Evolutionary conservation across 306 rosid genomes (phyloP).

Genomic region (Argentina anserina): DNA sequence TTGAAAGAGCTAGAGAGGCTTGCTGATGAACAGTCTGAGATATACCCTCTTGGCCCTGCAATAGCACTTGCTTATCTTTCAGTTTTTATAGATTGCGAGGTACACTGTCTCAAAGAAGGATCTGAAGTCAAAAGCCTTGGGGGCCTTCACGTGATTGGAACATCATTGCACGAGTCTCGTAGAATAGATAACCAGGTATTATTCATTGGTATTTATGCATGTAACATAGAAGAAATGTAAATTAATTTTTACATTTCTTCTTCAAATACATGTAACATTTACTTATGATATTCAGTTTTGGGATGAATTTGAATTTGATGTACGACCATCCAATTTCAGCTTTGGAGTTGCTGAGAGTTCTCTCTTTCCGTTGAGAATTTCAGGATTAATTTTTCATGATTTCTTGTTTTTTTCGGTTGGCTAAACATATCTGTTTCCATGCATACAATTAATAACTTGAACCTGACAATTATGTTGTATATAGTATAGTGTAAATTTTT

Average conservation of each 20-base stretch:
- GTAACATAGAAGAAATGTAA: too few species aligned
- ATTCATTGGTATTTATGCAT: not conserved
- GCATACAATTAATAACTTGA: not conserved
- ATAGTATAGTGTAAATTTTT: not conserved
- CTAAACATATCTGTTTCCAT: not conserved
- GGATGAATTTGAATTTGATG: not conserved
- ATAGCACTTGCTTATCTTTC: slow-evolving; percentile 79
- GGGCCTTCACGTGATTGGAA: slow-evolving; percentile 95
- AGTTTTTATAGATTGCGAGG: slow-evolving; percentile 82
- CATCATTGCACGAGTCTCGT: slow-evolving; percentile 93
- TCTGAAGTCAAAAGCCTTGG: slow-evolving; percentile 88
- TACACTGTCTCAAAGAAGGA: slow-evolving; percentile 74
- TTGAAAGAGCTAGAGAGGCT: slow-evolving; percentile 69
- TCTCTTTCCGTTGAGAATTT: not conserved
- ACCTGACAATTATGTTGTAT: not conserved
- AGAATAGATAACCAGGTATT: slow-evolving; percentile 96
- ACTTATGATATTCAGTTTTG: not conserved
- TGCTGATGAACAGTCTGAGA: slow-evolving; percentile 69
- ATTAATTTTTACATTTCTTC: too few species aligned
- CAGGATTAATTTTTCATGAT: not conserved
- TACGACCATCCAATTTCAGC: slow-evolving; percentile 4
- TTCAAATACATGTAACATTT: not conserved
- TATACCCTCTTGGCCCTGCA: slow-evolving; percentile 89
- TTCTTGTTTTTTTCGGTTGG: not conserved
- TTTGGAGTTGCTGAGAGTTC: not conserved